phyloP scores from a whole-genome alignment of 257 asterid species.

The Coffea canephora region DNA sequence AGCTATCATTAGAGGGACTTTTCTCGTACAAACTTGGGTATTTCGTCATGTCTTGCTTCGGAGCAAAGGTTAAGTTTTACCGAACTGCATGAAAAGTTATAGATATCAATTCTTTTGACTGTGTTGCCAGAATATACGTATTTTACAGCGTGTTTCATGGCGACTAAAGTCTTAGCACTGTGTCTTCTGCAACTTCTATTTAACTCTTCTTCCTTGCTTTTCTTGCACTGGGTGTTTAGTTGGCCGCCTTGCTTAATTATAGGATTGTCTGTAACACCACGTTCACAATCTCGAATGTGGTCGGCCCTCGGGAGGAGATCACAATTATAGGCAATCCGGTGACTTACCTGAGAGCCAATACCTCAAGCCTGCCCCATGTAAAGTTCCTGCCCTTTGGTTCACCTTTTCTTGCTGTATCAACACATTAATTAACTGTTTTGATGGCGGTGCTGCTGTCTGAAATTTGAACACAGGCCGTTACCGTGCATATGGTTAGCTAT shows the following conservation, averaged over 20 bases:
- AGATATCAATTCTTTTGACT: too few relatives aligned
- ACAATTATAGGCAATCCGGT: slow-evolving; percentile 46
- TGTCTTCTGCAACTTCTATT: background rate
- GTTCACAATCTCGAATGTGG: slow-evolving; percentile 64
- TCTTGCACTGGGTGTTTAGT: slow-evolving; percentile 24
- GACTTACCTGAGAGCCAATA: slow-evolving; percentile 45
- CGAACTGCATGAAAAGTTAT: background rate
- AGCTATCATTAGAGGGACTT: slow-evolving; percentile 66
- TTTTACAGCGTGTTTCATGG: too few relatives aligned
- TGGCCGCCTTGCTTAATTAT: slow-evolving; percentile 59
- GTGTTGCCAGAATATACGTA: background rate
- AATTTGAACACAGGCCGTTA: slow-evolving; percentile 49
- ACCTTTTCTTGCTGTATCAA: background rate
- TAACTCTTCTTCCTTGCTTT: background rate
- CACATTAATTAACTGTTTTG: background rate
- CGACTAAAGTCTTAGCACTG: too few relatives aligned
- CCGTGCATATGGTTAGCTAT: slow-evolving; percentile 84
- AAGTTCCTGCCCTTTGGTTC: background rate
- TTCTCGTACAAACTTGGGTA: slow-evolving; percentile 55
- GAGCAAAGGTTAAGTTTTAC: slow-evolving; percentile 50
- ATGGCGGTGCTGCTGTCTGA: background rate
- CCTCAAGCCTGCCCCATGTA: slow-evolving; percentile 76
- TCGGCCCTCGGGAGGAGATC: slow-evolving; percentile 71
- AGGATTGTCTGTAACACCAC: slow-evolving; percentile 65
- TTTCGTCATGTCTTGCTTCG: slow-evolving; percentile 36